A percentile compares a stretch with the other conserved stretches of the same genome.
phyloP scores from a whole-genome alignment of 306 rosid genomes.

The Cicer arietinum region DNA sequence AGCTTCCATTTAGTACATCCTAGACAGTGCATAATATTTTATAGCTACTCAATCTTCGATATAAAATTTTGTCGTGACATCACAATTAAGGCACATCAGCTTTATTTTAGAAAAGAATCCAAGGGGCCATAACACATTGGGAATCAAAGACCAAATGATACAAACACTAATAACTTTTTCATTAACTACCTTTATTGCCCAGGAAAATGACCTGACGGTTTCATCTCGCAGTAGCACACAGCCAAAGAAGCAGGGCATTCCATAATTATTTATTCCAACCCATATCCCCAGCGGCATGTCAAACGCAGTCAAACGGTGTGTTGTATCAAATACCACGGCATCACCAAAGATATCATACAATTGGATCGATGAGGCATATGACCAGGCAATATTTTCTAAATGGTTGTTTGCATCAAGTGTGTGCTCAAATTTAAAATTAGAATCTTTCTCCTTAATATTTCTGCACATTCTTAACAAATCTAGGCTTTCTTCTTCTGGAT shows the following conservation, averaged over 20 bases:
- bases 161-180: slow-evolving; percentile 28
- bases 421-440: slow-evolving; percentile 87
- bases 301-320: slow-evolving; percentile 86
- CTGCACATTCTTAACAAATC: slow-evolving; percentile 92
- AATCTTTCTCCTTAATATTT: slow-evolving; percentile 85
- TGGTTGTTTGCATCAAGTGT: slow-evolving; percentile 75
- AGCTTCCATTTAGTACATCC: slow-evolving; percentile 17
- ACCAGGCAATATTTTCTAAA: slow-evolving; percentile 91
- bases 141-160: slow-evolving; percentile 34
- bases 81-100: slow-evolving; percentile 13
- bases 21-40: slow-evolving; percentile 1
- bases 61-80: slow-evolving; percentile 15
- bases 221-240: slow-evolving; percentile 88
- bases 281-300: slow-evolving; percentile 96
- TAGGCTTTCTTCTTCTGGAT: slow-evolving; percentile 83
- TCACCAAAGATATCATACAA: slow-evolving; percentile 88
- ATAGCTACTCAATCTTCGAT: slow-evolving; percentile 34
- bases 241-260: slow-evolving; percentile 98
- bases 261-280: slow-evolving; percentile 96
- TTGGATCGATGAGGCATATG: slow-evolving; percentile 89
- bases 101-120: slow-evolving; percentile 33
- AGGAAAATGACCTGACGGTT: slow-evolving; percentile 75
- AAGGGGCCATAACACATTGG: slow-evolving; percentile 21
- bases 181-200: slow-evolving; percentile 86
- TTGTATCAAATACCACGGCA: slow-evolving; percentile 90